Evolutionary conservation across 805 yeast species (phyloP).

Genomic region (Hanseniaspora mollemarum): DNA sequence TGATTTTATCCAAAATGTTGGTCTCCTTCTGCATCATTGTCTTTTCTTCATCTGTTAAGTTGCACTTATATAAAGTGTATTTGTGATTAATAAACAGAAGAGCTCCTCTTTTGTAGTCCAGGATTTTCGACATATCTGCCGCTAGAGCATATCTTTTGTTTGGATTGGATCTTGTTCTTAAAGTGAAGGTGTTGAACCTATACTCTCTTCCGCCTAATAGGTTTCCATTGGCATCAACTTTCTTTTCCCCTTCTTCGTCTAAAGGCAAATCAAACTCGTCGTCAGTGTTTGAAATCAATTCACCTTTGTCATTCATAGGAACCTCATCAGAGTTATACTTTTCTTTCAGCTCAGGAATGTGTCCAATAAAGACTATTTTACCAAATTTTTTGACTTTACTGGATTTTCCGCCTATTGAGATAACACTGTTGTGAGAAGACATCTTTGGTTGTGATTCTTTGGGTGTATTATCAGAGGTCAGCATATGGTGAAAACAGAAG

Average conservation of each 20-base stretch:
- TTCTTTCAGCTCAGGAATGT: slow-evolving; percentile 7
- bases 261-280: slow-evolving; percentile 71
- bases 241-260: slow-evolving; percentile 68
- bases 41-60: slow-evolving; percentile 66
- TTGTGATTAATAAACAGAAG: slow-evolving; percentile 72
- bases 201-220: slow-evolving; percentile 53
- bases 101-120: slow-evolving; percentile 88
- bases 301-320: slow-evolving; percentile 57
- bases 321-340: slow-evolving; percentile 13
- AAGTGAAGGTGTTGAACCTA: slow-evolving; percentile 52
- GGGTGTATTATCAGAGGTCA: too few species aligned
- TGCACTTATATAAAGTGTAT: slow-evolving; percentile 58
- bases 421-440: not conserved
- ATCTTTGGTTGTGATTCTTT: too few species aligned
- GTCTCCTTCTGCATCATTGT: slow-evolving; percentile 51
- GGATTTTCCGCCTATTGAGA: not conserved
- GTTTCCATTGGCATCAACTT: slow-evolving; percentile 57
- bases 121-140: slow-evolving; percentile 91
- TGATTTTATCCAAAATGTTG: not conserved
- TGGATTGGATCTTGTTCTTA: slow-evolving; percentile 40
- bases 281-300: slow-evolving; percentile 47
- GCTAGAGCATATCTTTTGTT: slow-evolving; percentile 74
- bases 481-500: too few species aligned
- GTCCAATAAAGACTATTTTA: not conserved
- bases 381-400: slow-evolving; percentile 2